These are phyloP conservation scores for Magnolia kwangsiensis DNA, from an alignment of 164 flowering plant species.

Conservation along the genomic window DNA sequence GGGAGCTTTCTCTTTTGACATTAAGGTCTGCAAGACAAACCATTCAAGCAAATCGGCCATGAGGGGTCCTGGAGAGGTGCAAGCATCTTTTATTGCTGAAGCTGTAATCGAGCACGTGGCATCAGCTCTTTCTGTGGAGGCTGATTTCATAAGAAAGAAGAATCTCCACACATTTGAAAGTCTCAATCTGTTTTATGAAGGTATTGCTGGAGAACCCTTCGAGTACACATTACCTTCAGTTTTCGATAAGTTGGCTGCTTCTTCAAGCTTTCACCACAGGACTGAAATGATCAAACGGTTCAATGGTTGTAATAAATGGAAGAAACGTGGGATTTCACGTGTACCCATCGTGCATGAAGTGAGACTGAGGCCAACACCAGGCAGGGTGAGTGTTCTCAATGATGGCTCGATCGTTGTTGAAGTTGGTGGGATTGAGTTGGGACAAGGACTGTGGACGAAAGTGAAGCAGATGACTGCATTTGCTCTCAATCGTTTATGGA, in stretches of 20 bases:
- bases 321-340: slow-evolving; percentile 75
- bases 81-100: slow-evolving; percentile 80
- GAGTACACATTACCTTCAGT: slow-evolving; percentile 73
- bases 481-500: slow-evolving; percentile 50
- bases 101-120: slow-evolving; percentile 84
- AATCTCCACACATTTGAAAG: slow-evolving; percentile 72
- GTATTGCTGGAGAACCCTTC: slow-evolving; percentile 38
- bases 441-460: slow-evolving; percentile 97
- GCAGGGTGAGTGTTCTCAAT: slow-evolving; percentile 72
- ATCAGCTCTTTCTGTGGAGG: slow-evolving; percentile 63
- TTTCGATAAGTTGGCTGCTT: slow-evolving; percentile 50
- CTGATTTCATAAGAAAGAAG: slow-evolving; percentile 51
- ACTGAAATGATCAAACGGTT: slow-evolving; percentile 39
- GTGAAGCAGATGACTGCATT: slow-evolving; percentile 85
- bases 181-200: slow-evolving; percentile 44
- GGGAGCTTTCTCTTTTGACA: slow-evolving; percentile 81
- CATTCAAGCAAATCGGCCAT: slow-evolving; percentile 69
- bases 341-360: slow-evolving; percentile 66
- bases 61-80: slow-evolving; percentile 91
- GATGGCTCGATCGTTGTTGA: slow-evolving; percentile 91
- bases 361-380: slow-evolving; percentile 56
- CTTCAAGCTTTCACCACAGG: slow-evolving; percentile 53
- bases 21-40: slow-evolving; percentile 81
- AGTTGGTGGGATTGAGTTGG: slow-evolving; percentile 91
- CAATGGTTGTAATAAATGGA: slow-evolving; percentile 55